Conservation (phyloP, 441 rosid genomes). For the Populus hybrid region DNA sequence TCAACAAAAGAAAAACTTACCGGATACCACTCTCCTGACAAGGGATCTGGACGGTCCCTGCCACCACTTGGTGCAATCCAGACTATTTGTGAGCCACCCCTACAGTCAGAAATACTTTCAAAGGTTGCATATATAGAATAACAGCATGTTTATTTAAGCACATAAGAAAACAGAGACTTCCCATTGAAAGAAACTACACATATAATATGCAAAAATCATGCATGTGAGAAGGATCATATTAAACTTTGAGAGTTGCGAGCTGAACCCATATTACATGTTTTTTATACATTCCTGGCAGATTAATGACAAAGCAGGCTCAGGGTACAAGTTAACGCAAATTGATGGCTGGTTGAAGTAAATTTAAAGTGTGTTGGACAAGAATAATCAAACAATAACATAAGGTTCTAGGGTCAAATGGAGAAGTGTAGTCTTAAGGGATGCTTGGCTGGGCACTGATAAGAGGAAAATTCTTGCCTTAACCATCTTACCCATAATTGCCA, state of each 20-base stretch:
- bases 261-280: background rate
- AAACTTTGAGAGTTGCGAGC: background rate
- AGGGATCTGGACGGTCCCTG: conserved; percentile 90
- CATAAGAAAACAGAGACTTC: background rate
- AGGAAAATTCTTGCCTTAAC: no score
- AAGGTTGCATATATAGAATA: background rate
- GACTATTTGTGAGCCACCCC: conserved; percentile 77
- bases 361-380: background rate
- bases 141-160: background rate
- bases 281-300: background rate
- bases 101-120: conserved; percentile 26
- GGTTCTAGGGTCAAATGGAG: background rate
- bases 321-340: background rate
- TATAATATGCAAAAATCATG: background rate
- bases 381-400: background rate
- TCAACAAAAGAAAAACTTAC: conserved; percentile 42
- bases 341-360: background rate
- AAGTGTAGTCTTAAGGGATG: background rate
- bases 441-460: background rate
- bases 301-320: background rate
- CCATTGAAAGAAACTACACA: background rate
- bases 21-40: conserved; percentile 77
- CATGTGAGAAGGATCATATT: background rate
- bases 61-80: conserved; percentile 99
- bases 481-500: no score